Conservation (phyloP, 2,329 filamentous ascomycete species). For the Clonostachys sp. region DNA sequence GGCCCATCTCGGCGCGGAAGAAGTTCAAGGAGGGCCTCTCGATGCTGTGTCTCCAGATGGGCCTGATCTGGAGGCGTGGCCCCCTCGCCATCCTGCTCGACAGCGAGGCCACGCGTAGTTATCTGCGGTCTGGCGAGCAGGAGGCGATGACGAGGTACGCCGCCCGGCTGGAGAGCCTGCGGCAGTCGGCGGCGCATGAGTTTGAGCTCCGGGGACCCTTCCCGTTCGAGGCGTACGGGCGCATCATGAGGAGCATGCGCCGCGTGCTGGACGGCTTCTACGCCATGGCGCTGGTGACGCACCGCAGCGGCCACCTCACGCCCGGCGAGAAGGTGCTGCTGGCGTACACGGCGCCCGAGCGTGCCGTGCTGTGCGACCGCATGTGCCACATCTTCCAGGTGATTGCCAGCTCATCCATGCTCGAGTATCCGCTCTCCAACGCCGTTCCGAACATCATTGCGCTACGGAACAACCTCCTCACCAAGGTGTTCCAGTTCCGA, state of each 20-base stretch:
- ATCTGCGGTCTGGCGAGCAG: slow-evolving; percentile 84
- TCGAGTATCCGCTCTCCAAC: slow-evolving; percentile 90
- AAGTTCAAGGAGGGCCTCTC: slow-evolving; percentile 89
- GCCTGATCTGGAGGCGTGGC: slow-evolving; percentile 92
- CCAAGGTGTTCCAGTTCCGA: slow-evolving; percentile 83
- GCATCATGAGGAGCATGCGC: slow-evolving; percentile 74
- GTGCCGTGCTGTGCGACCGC: slow-evolving; percentile 75
- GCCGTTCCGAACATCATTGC: slow-evolving; percentile 79
- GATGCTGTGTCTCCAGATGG: slow-evolving; percentile 90
- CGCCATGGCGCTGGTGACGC: slow-evolving; percentile 89
- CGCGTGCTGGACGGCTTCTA: slow-evolving; percentile 91
- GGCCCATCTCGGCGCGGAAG: slow-evolving; percentile 85
- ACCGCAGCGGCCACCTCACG: slow-evolving; percentile 70
- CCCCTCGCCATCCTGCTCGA: slow-evolving; percentile 72
- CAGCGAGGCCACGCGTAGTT: slow-evolving; percentile 54
- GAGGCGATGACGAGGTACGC: slow-evolving; percentile 79
- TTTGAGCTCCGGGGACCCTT: slow-evolving; percentile 89
- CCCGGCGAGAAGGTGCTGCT: slow-evolving; percentile 79
- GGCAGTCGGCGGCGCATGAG: slow-evolving; percentile 71
- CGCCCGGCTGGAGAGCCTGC: slow-evolving; percentile 68
- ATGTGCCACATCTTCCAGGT: slow-evolving; percentile 91
- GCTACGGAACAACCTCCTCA: slow-evolving; percentile 75
- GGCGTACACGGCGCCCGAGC: slow-evolving; percentile 72
- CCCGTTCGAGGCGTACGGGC: slow-evolving; percentile 65
- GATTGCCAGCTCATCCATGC: slow-evolving; percentile 86